Evolutionary conservation across 2,329 filamentous ascomycete genomes (phyloP).

Genomic region (Colletotrichum salicis): DNA sequence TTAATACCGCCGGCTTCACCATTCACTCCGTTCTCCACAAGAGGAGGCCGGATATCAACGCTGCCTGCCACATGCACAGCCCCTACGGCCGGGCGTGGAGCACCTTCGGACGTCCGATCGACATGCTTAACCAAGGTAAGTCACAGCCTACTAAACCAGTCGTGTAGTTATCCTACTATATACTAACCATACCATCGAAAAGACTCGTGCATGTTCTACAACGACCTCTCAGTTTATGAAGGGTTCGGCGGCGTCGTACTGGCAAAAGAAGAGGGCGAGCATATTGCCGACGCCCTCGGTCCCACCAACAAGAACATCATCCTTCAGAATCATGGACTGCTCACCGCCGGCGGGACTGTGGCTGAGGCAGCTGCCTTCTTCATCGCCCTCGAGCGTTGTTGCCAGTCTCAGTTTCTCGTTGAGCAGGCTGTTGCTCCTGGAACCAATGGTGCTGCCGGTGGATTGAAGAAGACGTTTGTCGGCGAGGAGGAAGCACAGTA

Average conservation of each 20-base stretch:
- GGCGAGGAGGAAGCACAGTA: constrained; percentile 54
- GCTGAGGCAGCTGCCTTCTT: constrained; percentile 79
- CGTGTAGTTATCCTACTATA: too few species aligned
- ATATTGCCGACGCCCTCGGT: constrained; percentile 71
- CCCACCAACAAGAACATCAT: constrained; percentile 67
- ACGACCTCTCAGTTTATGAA: constrained; percentile 69
- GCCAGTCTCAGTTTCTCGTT: constrained; percentile 72
- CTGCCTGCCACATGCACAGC: constrained; percentile 74
- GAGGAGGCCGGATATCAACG: constrained; percentile 70
- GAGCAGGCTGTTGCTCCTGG: constrained; percentile 63
- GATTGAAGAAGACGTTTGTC: constrained; percentile 48
- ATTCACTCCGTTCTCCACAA: constrained; percentile 75
- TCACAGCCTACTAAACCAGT: rapidly evolving
- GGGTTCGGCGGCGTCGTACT: constrained; percentile 62
- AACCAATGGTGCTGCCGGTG: constrained; percentile 36
- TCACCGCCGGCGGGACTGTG: constrained; percentile 75
- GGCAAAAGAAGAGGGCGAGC: constrained; percentile 70
- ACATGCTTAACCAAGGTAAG: constrained; percentile 70
- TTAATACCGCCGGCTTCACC: constrained; percentile 75
- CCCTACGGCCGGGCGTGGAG: constrained; percentile 74
- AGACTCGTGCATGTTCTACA: constrained; percentile 72
- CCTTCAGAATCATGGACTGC: constrained; percentile 74
- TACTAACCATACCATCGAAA: not conserved
- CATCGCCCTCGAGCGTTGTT: constrained; percentile 73
- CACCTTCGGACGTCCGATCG: constrained; percentile 68